Evolutionary conservation across 495 filamentous ascomycete genomes (phyloP), one percentile per base, ranked within the genome.

Genomic region (Aspergillus panamensis): DNA sequence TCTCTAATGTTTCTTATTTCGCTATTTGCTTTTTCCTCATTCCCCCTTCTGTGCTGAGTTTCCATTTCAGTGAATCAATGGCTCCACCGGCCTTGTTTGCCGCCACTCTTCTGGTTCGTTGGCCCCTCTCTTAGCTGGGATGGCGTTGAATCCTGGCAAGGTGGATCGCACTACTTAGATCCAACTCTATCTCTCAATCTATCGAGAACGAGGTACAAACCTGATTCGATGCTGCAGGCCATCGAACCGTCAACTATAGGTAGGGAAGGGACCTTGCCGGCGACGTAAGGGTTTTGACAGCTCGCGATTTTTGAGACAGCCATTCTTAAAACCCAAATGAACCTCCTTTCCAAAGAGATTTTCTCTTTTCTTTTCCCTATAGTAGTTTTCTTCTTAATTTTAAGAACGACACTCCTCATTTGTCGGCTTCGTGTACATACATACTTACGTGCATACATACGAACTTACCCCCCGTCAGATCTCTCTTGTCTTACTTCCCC

Each of bases 101-200:
- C 53, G 53, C 30, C 45, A 31, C 32, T 21, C 30, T 25, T 42
- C 51, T 59, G 48, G 52, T 47, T 52, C 56, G 37, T 47, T 40
- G 40, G 33, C 21, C 47, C 47, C 49, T 39, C 52, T 51, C 29
- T 59, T 44, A 48, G 17, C 17, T 53, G 32, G 17, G 31, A n/a
- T 57, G 59, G 44, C 63, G 45, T 59, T n/a, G 48, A 53, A 55
- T 58, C 60, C 54, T 51, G 49, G 54, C 33, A 40, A 59, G 42
- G 50, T 58, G 57, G 51, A 59, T 60, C 31, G 40, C 50, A 52
- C 60, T 60, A 42, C 60, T 57, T 68, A 60, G 60, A 60, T 60
- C 51, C 62, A 67, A 61, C 59, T 62, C 57, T 67, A 67, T 67
- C 55, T 44, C n/a, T 40, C 57, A 60, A 62, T 59, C 58, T 67